Evolutionary conservation across 352 stramenopile genomes (phyloP), one percentile per base, ranked within the genome.

Genomic region (Peronosclerospora sorghi): DNA sequence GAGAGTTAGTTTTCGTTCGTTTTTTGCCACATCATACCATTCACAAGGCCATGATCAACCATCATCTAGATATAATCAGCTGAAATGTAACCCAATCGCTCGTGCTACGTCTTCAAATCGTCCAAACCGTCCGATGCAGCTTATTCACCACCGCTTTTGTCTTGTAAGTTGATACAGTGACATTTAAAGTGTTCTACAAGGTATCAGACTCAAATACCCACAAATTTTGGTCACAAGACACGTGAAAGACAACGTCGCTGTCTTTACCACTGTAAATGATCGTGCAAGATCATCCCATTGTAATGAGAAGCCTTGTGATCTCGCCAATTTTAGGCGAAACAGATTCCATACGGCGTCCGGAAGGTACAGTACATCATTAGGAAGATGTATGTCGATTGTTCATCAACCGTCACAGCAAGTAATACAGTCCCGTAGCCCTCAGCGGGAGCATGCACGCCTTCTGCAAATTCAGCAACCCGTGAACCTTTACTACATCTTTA

Each of bases 391-490:
- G 52, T 26, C 43, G 52, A 48, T 35, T 52, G 10, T 27, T 52
- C 43, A 28, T 58, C 32, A n/a, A 41, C 37, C 26, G 35, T 35
- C 0, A 23, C 26, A 8, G 30, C 37, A 4, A 52, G 32, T 8
- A 49, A 12, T 27, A 58, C 38, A 7, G 37, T 58, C 0, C 42
- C 38, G 21, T 52, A 49, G 4, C 50, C 50, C 38, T 48, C 38
- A 8, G 42, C 42, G 19, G 40, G 2, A 4, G 42, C 32, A 27
- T 36, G 30, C 8, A 32, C 12, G 19, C 24, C 30, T 4, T 42
- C 43, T 23, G 50, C 43, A 20, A 52, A 52, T 9, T 38, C 42
- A n/a, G 38, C 17, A 10, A 49, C 45, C 0, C 0, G 51, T 2
- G 38, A 10, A n/a, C n/a, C n/a, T n/a, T n/a, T n/a, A n/a, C n/a